Evolutionary conservation across 106 monocot genomes (phyloP).

Genomic region (Platanthera guangdongensis): DNA sequence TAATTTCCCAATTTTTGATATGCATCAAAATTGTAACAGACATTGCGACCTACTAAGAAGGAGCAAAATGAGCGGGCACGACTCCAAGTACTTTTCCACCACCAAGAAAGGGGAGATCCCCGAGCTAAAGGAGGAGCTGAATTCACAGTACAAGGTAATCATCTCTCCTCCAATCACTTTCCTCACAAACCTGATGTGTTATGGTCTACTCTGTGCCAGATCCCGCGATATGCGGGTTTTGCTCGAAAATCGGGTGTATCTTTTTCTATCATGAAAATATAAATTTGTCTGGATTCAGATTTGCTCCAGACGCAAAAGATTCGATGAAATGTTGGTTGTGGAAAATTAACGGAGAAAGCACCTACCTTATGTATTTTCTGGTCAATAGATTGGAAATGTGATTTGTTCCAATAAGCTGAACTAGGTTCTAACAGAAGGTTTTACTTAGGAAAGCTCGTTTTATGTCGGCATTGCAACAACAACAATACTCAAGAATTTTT

Average conservation of each 20-base stretch:
- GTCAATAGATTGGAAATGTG: not conserved
- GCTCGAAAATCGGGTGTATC: not conserved
- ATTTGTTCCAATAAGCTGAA: not conserved
- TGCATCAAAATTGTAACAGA: no score
- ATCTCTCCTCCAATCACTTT: not conserved
- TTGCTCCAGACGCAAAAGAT: not conserved
- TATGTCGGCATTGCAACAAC: no score
- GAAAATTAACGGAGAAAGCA: not conserved
- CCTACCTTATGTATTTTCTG: not conserved
- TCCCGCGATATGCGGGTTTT: not conserved
- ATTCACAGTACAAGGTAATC: slow-evolving; percentile 93
- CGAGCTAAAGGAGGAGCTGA: slow-evolving; percentile 99
- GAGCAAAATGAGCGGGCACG: slow-evolving; percentile 83
- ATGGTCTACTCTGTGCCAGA: not conserved
- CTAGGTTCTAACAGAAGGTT: not conserved
- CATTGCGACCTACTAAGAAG: not conserved
- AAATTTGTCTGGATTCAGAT: not conserved
- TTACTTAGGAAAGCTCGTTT: no score
- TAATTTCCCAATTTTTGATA: no score
- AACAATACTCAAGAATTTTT: no score
- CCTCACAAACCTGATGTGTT: slow-evolving; percentile 3
- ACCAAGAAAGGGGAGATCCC: slow-evolving; percentile 99
- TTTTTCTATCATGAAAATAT: not conserved
- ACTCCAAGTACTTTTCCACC: slow-evolving; percentile 99
- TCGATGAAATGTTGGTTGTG: not conserved